phyloP scores from a whole-genome alignment of 768 basidiomycete genomes.

The Lentinula sp. region DNA sequence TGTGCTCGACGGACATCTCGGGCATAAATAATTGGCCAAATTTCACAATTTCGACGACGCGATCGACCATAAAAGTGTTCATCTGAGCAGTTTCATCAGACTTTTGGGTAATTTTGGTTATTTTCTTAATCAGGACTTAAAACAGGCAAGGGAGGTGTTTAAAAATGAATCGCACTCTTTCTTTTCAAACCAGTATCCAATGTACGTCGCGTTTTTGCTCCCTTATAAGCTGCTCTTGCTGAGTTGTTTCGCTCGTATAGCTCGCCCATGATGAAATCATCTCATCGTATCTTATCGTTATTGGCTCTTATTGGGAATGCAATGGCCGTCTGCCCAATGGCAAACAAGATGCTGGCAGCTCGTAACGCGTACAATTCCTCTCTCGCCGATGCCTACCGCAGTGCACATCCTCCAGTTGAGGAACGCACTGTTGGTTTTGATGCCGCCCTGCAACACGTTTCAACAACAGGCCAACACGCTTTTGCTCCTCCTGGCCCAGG shows the following conservation, averaged over 20 bases:
- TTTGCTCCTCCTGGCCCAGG: not conserved
- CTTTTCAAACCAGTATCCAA: too few relatives aligned
- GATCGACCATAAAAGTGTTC: too few relatives aligned
- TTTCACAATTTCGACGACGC: too few relatives aligned
- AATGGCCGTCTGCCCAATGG: not conserved
- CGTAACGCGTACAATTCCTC: not conserved
- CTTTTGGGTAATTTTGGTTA: too few relatives aligned
- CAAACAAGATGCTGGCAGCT: not conserved
- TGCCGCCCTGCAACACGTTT: not conserved
- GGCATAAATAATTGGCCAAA: not conserved
- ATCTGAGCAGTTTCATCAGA: too few relatives aligned
- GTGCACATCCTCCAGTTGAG: not conserved
- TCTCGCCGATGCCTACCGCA: not conserved
- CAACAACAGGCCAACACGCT: not conserved
- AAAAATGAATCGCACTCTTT: too few relatives aligned
- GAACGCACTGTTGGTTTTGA: not conserved
- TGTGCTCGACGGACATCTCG: not conserved
- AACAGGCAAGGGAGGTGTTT: too few relatives aligned
- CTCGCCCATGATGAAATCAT: not conserved
- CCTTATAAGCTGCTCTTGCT: too few relatives aligned
- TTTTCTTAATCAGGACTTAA: too few relatives aligned
- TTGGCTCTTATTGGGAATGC: not conserved
- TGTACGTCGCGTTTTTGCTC: too few relatives aligned
- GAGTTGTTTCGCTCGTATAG: not conserved
- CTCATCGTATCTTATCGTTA: not conserved